These are phyloP conservation scores for Pholiota adiposa DNA, from an alignment of 1,284 basidiomycete species.

Conservation along the genomic window DNA sequence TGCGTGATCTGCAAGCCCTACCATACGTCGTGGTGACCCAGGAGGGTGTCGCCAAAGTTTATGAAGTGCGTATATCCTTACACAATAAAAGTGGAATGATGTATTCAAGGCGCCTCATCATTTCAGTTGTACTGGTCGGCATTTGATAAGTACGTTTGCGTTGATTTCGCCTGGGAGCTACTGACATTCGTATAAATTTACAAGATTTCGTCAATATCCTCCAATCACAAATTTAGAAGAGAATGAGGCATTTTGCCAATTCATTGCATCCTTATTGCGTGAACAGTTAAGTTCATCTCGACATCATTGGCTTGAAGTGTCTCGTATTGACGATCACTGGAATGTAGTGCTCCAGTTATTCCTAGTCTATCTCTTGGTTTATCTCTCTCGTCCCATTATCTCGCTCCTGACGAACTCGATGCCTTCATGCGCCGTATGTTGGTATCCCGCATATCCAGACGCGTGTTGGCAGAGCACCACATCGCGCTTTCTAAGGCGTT, in stretches of 20 bases:
- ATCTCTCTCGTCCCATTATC: slow-evolving; percentile 77
- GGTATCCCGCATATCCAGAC: slow-evolving; percentile 85
- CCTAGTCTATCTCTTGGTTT: slow-evolving; percentile 78
- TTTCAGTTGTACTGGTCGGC: slow-evolving; percentile 78
- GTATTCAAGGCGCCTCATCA: too few species aligned
- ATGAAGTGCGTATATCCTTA: slow-evolving; percentile 70
- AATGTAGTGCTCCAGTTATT: slow-evolving; percentile 69
- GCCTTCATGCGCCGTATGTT: slow-evolving; percentile 92
- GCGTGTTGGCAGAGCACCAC: slow-evolving; percentile 90
- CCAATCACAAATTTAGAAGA: slow-evolving; percentile 75
- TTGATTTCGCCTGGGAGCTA: background rate
- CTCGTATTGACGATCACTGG: slow-evolving; percentile 9
- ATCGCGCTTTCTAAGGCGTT: slow-evolving; percentile 77
- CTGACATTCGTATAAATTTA: background rate
- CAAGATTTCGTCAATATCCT: slow-evolving; percentile 79
- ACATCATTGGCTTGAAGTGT: background rate
- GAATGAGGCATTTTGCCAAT: slow-evolving; percentile 80
- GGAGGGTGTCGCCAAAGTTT: slow-evolving; percentile 83
- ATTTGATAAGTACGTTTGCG: slow-evolving; percentile 68
- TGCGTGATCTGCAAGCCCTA: slow-evolving; percentile 85
- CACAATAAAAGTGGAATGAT: too few species aligned
- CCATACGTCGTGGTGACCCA: slow-evolving; percentile 91
- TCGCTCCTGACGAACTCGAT: slow-evolving; percentile 81
- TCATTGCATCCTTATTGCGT: slow-evolving; percentile 67
- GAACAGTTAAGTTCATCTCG: slow-evolving; percentile 64